A percentile compares a stretch with the other conserved stretches of the same genome.
These are phyloP conservation scores for Tolypocladium nubicola DNA, from an alignment of 2,329 filamentous ascomycete genomes.

Conservation along the genomic window DNA sequence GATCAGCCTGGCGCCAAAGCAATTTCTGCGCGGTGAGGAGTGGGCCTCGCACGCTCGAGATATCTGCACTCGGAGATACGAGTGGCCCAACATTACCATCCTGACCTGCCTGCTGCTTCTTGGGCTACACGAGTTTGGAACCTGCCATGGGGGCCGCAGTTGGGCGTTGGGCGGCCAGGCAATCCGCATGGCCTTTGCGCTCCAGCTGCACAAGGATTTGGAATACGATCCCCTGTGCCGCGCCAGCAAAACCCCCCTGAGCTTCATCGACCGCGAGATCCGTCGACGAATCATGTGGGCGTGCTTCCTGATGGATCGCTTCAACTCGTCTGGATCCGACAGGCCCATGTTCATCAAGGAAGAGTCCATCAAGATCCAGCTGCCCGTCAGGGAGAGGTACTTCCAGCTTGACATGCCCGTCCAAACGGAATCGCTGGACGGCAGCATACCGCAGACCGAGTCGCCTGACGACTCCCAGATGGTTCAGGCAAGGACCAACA, in stretches of 20 bases:
- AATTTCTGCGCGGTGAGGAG: constrained; percentile 76
- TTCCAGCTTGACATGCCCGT: constrained; percentile 89
- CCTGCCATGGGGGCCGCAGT: constrained; percentile 88
- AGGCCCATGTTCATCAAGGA: constrained; percentile 85
- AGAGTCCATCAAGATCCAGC: constrained; percentile 76
- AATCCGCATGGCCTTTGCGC: constrained; percentile 90
- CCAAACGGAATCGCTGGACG: constrained; percentile 72
- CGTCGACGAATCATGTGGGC: constrained; percentile 94
- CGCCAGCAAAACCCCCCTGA: constrained; percentile 56
- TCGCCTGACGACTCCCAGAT: constrained; percentile 53
- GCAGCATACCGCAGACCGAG: constrained; percentile 53
- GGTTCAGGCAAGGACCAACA: constrained; percentile 64
- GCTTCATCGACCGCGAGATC: constrained; percentile 89
- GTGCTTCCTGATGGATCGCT: constrained; percentile 93
- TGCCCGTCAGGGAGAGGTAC: constrained; percentile 82
- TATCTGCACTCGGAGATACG: constrained; percentile 79
- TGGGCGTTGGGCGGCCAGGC: constrained; percentile 95
- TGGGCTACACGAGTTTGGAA: constrained; percentile 91
- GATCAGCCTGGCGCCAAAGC: constrained; percentile 60
- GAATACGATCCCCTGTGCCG: constrained; percentile 66
- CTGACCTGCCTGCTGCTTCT: constrained; percentile 82
- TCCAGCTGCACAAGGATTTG: constrained; percentile 86
- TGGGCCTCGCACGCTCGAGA: constrained; percentile 84
- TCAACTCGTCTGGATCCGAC: constrained; percentile 92
- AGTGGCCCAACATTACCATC: constrained; percentile 93